A percentile compares a stretch with the other conserved stretches of the same genome.
phyloP scores from a whole-genome alignment of 2,329 filamentous ascomycete genomes.

The Xylaria arbuscula region DNA sequence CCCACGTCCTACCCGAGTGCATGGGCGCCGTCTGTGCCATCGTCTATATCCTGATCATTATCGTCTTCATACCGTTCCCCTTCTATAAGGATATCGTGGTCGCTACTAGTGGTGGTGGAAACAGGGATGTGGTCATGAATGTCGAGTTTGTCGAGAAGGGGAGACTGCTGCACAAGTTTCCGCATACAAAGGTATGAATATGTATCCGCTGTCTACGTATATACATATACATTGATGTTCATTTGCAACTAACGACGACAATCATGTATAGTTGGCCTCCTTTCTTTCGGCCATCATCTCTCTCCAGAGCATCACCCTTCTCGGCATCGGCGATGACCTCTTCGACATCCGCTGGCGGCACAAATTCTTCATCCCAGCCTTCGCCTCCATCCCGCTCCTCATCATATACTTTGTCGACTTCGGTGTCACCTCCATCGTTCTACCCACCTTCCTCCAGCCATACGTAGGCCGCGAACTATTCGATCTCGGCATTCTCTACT shows the following conservation, averaged over 20 bases:
- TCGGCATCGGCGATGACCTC: conserved; percentile 94
- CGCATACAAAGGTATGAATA: conserved; percentile 82
- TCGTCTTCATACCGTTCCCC: conserved; percentile 93
- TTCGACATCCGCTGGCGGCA: conserved; percentile 99
- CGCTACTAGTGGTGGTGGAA: conserved; percentile 92
- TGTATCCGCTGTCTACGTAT: neutral
- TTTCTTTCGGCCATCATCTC: conserved; percentile 95
- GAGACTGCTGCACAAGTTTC: conserved; percentile 88
- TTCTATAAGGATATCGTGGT: conserved; percentile 99
- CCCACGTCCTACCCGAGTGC: conserved; percentile 79
- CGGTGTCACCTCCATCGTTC: conserved; percentile 93
- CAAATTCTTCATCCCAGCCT: conserved; percentile 97
- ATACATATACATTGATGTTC: neutral
- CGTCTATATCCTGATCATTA: conserved; percentile 89
- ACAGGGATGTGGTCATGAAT: conserved; percentile 84
- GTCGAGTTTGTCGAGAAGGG: conserved; percentile 81
- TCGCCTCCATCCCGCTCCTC: conserved; percentile 91
- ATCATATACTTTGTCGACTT: conserved; percentile 99
- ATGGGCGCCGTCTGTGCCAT: conserved; percentile 95
- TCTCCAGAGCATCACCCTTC: conserved; percentile 87
- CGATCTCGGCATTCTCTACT: conserved; percentile 86
- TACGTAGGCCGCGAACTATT: conserved; percentile 83
- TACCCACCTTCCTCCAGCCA: conserved; percentile 84
- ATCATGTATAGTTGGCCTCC: conserved; percentile 82
- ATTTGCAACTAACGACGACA: conserved; percentile 1